Evolutionary conservation across 352 stramenopile genomes (phyloP).

Genomic region (Peronosclerospora sorghi): DNA sequence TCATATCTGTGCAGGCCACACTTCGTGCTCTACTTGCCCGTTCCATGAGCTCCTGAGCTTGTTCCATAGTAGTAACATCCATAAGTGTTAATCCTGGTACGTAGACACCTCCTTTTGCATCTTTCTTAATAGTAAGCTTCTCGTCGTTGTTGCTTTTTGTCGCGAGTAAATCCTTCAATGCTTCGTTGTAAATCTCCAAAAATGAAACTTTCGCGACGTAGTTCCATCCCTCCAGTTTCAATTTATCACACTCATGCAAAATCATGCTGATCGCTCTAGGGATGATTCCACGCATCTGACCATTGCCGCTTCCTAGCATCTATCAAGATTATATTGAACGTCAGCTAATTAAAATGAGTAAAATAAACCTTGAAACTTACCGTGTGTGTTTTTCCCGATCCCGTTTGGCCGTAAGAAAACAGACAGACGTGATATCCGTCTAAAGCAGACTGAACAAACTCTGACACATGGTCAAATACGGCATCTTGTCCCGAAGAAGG

Average conservation of each 20-base stretch:
- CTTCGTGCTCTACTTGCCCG: constrained; percentile 49
- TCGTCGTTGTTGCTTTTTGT: too few relatives aligned
- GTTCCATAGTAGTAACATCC: constrained; percentile 35
- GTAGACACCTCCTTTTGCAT: background rate
- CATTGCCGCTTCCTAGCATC: constrained; percentile 96
- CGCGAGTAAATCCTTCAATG: constrained; percentile 91
- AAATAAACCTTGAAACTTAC: constrained; percentile 14
- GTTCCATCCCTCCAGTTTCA: constrained; percentile 83
- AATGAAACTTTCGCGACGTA: constrained; percentile 96
- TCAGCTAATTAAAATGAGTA: constrained; percentile 2
- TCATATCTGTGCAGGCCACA: constrained; percentile 92
- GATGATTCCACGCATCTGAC: constrained; percentile 95
- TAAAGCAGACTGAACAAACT: constrained; percentile 96
- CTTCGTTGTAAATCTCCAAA: constrained; percentile 99
- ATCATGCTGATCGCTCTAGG: constrained; percentile 96
- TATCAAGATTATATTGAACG: constrained; percentile 13
- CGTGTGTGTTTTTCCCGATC: constrained; percentile 91
- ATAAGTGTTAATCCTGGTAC: constrained; percentile 54
- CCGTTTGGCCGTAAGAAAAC: constrained; percentile 93
- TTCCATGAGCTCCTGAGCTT: constrained; percentile 77
- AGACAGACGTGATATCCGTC: constrained; percentile 95
- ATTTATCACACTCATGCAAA: constrained; percentile 38
- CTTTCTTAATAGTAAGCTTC: too few relatives aligned
- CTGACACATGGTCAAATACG: constrained; percentile 94
- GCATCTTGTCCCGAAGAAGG: constrained; percentile 87